Evolutionary conservation across 345 rosid species (phyloP).

Genomic region (Eucalyptus guilfoylei): DNA sequence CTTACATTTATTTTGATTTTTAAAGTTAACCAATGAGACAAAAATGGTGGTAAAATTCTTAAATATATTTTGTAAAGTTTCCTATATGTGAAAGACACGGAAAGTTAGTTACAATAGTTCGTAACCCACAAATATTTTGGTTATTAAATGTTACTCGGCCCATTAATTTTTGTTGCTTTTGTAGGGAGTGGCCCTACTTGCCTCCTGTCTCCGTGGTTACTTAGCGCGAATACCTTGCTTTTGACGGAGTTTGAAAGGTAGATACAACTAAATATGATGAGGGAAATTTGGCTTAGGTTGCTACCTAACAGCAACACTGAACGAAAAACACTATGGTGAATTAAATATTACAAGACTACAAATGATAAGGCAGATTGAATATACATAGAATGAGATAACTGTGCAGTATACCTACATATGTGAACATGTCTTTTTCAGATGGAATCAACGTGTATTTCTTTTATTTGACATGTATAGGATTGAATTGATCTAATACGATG

Average conservation of each 20-base stretch:
- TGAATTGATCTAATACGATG: not conserved
- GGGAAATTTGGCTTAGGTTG: not conserved
- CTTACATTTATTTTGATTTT: not conserved
- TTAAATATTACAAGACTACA: not conserved
- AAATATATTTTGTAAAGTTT: not conserved
- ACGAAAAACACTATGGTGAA: not conserved
- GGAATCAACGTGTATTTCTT: not conserved
- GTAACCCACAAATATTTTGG: not conserved
- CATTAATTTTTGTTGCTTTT: not conserved
- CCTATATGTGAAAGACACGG: not conserved
- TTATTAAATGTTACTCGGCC: not conserved
- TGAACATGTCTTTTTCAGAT: not conserved
- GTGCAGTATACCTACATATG: not conserved
- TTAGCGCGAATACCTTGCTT: not conserved
- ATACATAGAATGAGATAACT: not conserved
- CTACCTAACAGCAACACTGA: not conserved
- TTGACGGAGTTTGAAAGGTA: not conserved
- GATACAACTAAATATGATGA: not conserved
- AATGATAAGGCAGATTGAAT: not conserved
- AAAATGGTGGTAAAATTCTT: not conserved
- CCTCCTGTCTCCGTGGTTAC: no score
- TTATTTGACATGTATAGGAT: not conserved
- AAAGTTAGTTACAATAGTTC: not conserved
- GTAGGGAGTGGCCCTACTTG: not conserved
- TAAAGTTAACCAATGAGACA: not conserved